Conservation (phyloP, 2,329 filamentous ascomycete genomes). For the Aspergillus transmontanensis region DNA sequence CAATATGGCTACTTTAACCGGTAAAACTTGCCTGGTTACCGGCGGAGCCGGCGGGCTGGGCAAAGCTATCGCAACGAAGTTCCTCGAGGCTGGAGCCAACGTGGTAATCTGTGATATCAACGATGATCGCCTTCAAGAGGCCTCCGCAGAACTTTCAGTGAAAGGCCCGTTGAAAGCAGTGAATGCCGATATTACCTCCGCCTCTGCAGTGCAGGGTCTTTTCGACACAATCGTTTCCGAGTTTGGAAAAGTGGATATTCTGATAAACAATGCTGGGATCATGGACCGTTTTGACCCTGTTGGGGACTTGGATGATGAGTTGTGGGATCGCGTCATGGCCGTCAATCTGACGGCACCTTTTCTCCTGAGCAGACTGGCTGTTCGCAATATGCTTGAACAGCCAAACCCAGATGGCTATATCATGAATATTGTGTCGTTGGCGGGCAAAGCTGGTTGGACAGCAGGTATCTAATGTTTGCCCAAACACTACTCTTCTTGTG, state of each 20-base stretch:
- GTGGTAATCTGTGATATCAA: slow-evolving; percentile 44
- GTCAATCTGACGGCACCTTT: slow-evolving; percentile 61
- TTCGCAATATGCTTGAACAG: slow-evolving; percentile 49
- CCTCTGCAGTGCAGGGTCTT: slow-evolving; percentile 38
- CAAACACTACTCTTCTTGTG: neutral
- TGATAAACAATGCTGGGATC: slow-evolving; percentile 62
- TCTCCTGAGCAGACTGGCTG: slow-evolving; percentile 54
- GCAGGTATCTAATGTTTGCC: slow-evolving; percentile 35
- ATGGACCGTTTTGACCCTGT: slow-evolving; percentile 60
- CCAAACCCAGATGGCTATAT: slow-evolving; percentile 48
- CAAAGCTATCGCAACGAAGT: slow-evolving; percentile 38
- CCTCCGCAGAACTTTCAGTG: slow-evolving; percentile 25
- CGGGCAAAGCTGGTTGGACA: slow-evolving; percentile 46
- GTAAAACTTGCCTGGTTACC: slow-evolving; percentile 36
- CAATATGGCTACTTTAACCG: slow-evolving; percentile 9
- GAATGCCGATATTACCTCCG: slow-evolving; percentile 42
- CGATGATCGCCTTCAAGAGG: slow-evolving; percentile 26
- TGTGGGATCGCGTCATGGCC: slow-evolving; percentile 58
- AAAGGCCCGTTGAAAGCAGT: slow-evolving; percentile 30
- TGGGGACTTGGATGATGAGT: slow-evolving; percentile 47
- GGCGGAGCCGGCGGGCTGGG: slow-evolving; percentile 43
- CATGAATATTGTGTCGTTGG: slow-evolving; percentile 56
- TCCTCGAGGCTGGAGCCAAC: slow-evolving; percentile 40
- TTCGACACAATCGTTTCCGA: slow-evolving; percentile 33
- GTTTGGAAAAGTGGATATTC: slow-evolving; percentile 57